Conservation (phyloP, 768 basidiomycete species). For the Clitopilus hobsonii region DNA sequence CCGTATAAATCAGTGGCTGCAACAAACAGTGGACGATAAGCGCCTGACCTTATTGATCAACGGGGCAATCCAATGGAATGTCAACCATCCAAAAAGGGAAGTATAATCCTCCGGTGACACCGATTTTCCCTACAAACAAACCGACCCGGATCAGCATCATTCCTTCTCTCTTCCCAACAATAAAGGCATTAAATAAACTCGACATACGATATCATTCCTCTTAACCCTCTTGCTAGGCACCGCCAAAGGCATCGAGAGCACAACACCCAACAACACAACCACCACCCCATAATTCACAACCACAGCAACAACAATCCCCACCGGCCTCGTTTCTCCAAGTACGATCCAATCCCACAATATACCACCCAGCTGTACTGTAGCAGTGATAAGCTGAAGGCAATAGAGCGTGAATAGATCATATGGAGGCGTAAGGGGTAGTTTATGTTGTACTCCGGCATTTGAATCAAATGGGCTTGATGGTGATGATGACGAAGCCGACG, state of each 20-base stretch:
- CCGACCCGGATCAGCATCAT: not conserved
- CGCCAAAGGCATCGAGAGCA: conserved; percentile 60
- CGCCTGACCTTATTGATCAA: conserved; percentile 43
- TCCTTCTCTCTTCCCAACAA: not conserved
- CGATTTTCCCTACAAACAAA: conserved; percentile 35
- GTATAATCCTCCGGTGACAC: conserved; percentile 78
- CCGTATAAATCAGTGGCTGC: not conserved
- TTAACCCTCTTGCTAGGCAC: conserved; percentile 52
- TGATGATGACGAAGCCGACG: not conserved
- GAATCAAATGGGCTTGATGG: not conserved
- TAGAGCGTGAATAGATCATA: conserved; percentile 62
- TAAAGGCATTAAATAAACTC: too few species aligned
- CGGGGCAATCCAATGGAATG: conserved; percentile 70
- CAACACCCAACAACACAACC: conserved; percentile 35
- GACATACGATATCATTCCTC: conserved; percentile 58
- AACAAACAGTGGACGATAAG: not conserved
- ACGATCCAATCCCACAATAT: conserved; percentile 46
- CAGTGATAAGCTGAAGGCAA: conserved; percentile 38
- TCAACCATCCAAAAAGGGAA: conserved; percentile 64
- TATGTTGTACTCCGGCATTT: not conserved
- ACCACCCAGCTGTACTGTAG: conserved; percentile 48
- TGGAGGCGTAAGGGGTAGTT: conserved; percentile 23
- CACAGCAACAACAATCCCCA: conserved; percentile 21
- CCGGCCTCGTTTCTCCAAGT: conserved; percentile 34
- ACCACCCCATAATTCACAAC: conserved; percentile 41